Evolutionary conservation across 805 yeast species (phyloP).

Genomic region (Cyberlindnera maritima): DNA sequence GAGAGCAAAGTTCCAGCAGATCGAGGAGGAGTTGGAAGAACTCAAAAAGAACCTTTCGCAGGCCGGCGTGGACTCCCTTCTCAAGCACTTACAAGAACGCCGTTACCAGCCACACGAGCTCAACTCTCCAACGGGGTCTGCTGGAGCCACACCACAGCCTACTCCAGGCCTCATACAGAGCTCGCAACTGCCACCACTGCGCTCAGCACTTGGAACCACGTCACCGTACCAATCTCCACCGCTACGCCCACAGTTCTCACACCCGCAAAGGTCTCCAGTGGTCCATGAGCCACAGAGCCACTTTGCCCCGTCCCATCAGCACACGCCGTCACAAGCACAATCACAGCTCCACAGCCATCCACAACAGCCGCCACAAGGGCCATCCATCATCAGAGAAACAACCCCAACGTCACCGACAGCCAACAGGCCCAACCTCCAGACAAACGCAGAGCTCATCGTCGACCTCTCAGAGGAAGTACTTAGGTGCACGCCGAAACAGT

Average conservation of each 20-base stretch:
- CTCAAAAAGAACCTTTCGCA: slow-evolving; percentile 51
- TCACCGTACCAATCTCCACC: slow-evolving; percentile 13
- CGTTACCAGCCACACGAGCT: slow-evolving; percentile 18
- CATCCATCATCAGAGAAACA: slow-evolving; percentile 25
- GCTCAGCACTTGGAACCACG: slow-evolving; percentile 7
- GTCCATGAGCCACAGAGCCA: background rate
- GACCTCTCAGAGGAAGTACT: slow-evolving; percentile 37
- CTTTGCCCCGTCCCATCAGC: background rate
- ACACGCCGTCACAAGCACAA: background rate
- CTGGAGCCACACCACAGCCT: background rate
- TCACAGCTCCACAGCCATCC: background rate
- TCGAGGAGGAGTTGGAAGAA: slow-evolving; percentile 77
- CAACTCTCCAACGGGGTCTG: slow-evolving; percentile 8
- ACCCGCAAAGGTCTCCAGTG: slow-evolving; percentile 5
- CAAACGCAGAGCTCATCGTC: slow-evolving; percentile 13
- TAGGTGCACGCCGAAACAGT: slow-evolving; percentile 60
- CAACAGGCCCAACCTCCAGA: slow-evolving; percentile 8
- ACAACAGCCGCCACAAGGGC: slow-evolving; percentile 11
- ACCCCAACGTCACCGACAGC: slow-evolving; percentile 17
- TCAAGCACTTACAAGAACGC: slow-evolving; percentile 22
- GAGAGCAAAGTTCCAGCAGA: slow-evolving; percentile 76
- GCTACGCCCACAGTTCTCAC: slow-evolving; percentile 8
- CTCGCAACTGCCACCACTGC: slow-evolving; percentile 13
- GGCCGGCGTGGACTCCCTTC: slow-evolving; percentile 24
- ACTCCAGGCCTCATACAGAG: background rate